Evolutionary conservation across 1,284 basidiomycete species (phyloP), one percentile per base, ranked within the genome.

Genomic region (Polyporus tsugae): DNA sequence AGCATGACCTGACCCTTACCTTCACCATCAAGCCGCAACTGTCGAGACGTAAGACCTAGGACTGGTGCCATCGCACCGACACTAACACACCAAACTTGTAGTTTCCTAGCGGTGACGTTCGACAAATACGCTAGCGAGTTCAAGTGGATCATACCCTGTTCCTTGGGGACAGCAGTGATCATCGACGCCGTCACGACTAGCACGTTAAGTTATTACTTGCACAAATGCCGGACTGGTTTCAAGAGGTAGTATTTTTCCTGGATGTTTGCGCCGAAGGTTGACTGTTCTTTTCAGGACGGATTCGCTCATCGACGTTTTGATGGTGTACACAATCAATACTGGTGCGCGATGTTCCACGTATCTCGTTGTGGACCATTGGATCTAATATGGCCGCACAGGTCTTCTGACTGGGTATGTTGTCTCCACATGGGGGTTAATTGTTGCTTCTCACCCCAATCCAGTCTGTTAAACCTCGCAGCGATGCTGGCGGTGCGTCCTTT

Each of bases 241-340:
- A 64, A 64, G 52, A 62, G 65, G 70, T 71, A 62, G n/a, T n/a
- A n/a, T n/a, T n/a, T n/a, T n/a, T n/a, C n/a, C n/a, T n/a, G 17
- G 52, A 29, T 11, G 0, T 29, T 0, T 25, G 41, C 1, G 17
- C 1, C 57, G 36, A 19, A 9, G 7, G 41, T 5, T 29, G 10
- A 35, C 29, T 4, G 15, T 19, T 15, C n/a, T 35, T 1, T 10
- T 4, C 25, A 71, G 70, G 41, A 71, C 70, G 4, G 67, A 71
- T 25, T 71, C 70, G 1, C 19, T 71, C 33, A 63, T 71, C 15
- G 67, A 68, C 46, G 46, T 66, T 19, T 29, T 71, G 19, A 71
- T 68, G 39, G 62, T 68, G 29, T 71, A 71, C 44, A 38, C 62
- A 2, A 69, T 71, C 60, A 71, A 71, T 42, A 71, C 70, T 2